Evolutionary conservation across 2,329 filamentous ascomycete species (phyloP), one percentile per base, ranked within the genome.

Genomic region (Colletotrichum sp.): DNA sequence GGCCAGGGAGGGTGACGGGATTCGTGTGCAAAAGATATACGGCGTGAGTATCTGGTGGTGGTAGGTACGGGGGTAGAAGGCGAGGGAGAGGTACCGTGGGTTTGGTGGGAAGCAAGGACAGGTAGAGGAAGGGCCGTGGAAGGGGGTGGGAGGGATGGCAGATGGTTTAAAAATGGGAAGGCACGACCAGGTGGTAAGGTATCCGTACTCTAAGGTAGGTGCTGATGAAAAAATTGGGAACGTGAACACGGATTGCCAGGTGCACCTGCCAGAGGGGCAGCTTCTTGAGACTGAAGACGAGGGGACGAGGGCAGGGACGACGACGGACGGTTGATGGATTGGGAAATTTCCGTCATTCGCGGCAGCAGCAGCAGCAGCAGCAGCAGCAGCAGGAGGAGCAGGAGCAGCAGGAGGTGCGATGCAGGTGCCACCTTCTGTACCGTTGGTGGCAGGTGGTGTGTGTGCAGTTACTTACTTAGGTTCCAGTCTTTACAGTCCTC

Each of bases 161-260:
- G 68, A 72, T 61, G 72, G 39, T 72, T 72, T 72, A 67, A 63
- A 72, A 67, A 72, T n/a, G 63, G 55, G 72, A 44, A 52, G n/a
- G 44, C 44, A 52, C 44, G 44, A n/a, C 44, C n/a, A 22, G 44
- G 64, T 8, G 16, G n/a, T 39, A 6, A 36, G 62, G 27, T 22
- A 25, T 57, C n/a, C n/a, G 52, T 22, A 55, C 49, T 34, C 32
- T 34, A 5, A 5, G 22, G 8, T 8, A 59, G 55, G 8, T 59
- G 27, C 55, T 27, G 55, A 59, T 25, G 13, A 29, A 59, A 27
- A 29, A 27, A 59, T 16, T 29, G 55, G 55, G 55, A 59, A 59
- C 55, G 59, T 29, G 59, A 65, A 65, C 34, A 34, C n/a, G 62
- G 32, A 65, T 66, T 39, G 39, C 27, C 22, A 67, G 39, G 36